Conservation (phyloP, 2,329 filamentous ascomycete genomes). For the Dendryphion nanum region DNA sequence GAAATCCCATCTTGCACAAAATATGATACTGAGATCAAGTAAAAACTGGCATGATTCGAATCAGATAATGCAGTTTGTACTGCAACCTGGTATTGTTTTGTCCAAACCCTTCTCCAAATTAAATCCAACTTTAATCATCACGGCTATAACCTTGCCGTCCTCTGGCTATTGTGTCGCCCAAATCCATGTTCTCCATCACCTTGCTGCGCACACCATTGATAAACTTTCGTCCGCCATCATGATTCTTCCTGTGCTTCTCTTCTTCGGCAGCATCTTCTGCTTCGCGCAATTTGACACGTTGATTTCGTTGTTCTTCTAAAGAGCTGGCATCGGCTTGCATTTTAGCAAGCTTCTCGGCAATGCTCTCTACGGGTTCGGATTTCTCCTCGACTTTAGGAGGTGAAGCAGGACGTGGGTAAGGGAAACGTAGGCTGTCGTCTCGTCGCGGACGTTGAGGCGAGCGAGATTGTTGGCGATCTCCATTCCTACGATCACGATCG, state of each 20-base stretch:
- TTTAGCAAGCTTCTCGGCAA: slow-evolving; percentile 29
- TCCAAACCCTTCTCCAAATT: no score
- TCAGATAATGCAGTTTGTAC: no score
- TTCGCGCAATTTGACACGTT: slow-evolving; percentile 31
- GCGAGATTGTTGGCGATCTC: neutral
- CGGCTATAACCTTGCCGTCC: slow-evolving; percentile 16
- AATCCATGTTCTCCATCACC: slow-evolving; percentile 20
- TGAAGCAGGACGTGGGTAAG: no score
- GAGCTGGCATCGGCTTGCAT: slow-evolving; percentile 36
- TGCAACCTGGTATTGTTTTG: no score
- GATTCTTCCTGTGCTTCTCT: slow-evolving; percentile 20
- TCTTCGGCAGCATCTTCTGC: slow-evolving; percentile 34
- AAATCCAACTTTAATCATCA: no score
- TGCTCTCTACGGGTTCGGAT: slow-evolving; percentile 9
- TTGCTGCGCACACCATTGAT: slow-evolving; percentile 22
- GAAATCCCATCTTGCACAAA: no score
- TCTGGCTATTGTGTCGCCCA: slow-evolving; percentile 29
- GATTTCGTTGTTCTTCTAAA: slow-evolving; percentile 30
- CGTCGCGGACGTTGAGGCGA: no score
- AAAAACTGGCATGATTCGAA: no score
- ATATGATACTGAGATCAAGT: no score
- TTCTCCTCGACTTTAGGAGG: no score
- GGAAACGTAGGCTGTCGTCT: no score
- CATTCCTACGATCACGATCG: neutral
- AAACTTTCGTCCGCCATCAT: slow-evolving; percentile 24